phyloP scores from a whole-genome alignment of 116 monocot genomes.

The Phalaenopsis hybrid region DNA sequence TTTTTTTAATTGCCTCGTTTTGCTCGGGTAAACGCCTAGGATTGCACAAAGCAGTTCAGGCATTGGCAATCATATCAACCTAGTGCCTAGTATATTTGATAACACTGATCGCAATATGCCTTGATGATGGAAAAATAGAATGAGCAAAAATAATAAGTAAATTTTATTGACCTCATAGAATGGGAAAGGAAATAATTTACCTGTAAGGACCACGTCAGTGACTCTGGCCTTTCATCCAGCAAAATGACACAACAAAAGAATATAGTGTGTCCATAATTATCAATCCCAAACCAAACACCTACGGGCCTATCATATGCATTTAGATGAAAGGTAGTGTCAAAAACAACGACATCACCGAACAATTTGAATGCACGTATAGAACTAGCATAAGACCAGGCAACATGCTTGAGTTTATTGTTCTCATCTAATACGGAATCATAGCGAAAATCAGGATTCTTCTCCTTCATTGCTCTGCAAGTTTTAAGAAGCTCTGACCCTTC shows the following conservation, averaged over 20 bases:
- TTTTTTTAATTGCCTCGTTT: too few species aligned
- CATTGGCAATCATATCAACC: not conserved
- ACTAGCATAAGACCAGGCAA: conserved; percentile 62
- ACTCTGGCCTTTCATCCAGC: conserved; percentile 47
- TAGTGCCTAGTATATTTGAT: not conserved
- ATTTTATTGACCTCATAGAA: not conserved
- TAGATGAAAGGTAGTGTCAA: conserved; percentile 61
- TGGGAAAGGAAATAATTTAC: conserved; percentile 17
- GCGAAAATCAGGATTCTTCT: conserved; percentile 52
- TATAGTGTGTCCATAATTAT: conserved; percentile 63
- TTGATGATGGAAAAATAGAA: not conserved
- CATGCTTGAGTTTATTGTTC: conserved; percentile 56
- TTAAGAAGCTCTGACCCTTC: conserved; percentile 69
- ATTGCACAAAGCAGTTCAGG: not conserved
- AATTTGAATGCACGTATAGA: conserved; percentile 49
- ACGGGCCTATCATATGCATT: conserved; percentile 53
- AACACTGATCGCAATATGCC: not conserved
- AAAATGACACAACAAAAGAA: conserved; percentile 72
- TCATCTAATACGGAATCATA: conserved; percentile 47
- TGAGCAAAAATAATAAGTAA: conserved; percentile 2
- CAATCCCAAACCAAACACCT: conserved; percentile 72
- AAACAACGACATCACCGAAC: conserved; percentile 77
- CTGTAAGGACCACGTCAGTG: conserved; percentile 71
- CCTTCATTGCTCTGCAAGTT: conserved; percentile 63
- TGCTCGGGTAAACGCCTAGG: not conserved